These are phyloP conservation scores for Ustilago xerochloae DNA, from an alignment of 1,284 basidiomycete genomes.

Conservation along the genomic window DNA sequence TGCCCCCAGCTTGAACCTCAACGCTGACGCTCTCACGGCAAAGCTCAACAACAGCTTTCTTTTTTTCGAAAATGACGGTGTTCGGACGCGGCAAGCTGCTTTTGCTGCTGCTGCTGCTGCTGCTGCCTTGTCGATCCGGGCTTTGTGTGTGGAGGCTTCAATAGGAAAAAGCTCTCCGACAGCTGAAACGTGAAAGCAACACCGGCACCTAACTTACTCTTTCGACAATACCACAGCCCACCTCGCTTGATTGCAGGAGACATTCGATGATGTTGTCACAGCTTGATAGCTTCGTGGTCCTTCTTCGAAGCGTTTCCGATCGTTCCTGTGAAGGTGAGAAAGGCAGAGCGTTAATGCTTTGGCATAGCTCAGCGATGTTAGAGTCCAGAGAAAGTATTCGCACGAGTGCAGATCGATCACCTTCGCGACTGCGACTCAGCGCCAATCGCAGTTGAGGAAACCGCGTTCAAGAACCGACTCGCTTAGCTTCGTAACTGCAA, in stretches of 20 bases:
- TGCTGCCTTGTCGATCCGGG: background rate
- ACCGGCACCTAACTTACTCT: background rate
- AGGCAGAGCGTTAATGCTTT: too few relatives aligned
- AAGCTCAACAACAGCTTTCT: background rate
- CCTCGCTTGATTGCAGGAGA: too few relatives aligned
- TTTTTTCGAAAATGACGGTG: background rate
- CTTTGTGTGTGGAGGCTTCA: constrained; percentile 2
- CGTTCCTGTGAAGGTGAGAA: too few relatives aligned
- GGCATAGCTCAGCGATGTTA: too few relatives aligned
- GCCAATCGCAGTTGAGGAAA: background rate
- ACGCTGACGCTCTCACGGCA: background rate
- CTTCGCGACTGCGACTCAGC: background rate
- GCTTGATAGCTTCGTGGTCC: too few relatives aligned
- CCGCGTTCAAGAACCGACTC: background rate
- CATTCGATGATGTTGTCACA: too few relatives aligned
- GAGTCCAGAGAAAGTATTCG: too few relatives aligned
- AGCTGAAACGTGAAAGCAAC: background rate
- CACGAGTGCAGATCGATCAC: constrained; percentile 4
- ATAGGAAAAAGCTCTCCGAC: background rate
- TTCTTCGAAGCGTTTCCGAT: too few relatives aligned
- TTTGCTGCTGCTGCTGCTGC: too few relatives aligned
- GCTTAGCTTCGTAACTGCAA: background rate
- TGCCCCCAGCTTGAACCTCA: background rate
- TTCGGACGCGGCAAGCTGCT: background rate
- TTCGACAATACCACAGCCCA: too few relatives aligned